Evolutionary conservation across 2,329 filamentous ascomycete species (phyloP), one percentile per base, ranked within the genome.

Genomic region (Chrysoporthe puriensis): DNA sequence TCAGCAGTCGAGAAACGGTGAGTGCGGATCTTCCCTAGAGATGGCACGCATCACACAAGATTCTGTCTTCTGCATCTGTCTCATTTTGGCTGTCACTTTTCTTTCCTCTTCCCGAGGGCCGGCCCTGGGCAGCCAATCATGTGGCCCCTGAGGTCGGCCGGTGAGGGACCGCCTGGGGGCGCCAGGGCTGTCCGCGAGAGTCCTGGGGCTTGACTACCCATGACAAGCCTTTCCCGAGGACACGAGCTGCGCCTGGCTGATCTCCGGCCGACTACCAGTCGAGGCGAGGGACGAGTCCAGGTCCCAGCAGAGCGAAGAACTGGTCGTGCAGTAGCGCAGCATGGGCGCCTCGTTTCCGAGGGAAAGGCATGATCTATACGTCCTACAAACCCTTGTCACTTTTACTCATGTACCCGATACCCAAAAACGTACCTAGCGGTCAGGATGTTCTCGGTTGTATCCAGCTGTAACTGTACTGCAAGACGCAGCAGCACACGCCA

Each of bases 381-480:
- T 66, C 21, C 44, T 56, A 36, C 61, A 52, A 18, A 36, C 66
- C 52, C 50, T 50, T 58, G 18, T 52, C 59, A 48, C 42, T 62
- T 54, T 60, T 63, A 32, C 60, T 16, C 40, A 68, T 63, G 68
- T 70, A 70, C 58, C 59, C 42, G 56, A 65, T 67, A 68, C 68
- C 61, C 59, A 58, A 48, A 58, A 13, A 50, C 52, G 34, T 64
- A 64, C 57, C 63, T 59, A 21, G 42, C 8, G 62, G 43, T 14
- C 54, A 62, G 46, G 48, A 66, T 63, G 68, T 68, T 60, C 7
- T 57, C 40, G 58, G n/a, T 63, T 70, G 68, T 68, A 70, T 62
- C 68, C 65, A 60, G 58, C 44, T 66, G 68, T 70, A 59, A 59
- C 66, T 68, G 66, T 70, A 67, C 66, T 63, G 66, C 68, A 52